Conservation (phyloP, 225 moss, liverwort and hornwort genomes). For the Ulota crispa region DNA sequence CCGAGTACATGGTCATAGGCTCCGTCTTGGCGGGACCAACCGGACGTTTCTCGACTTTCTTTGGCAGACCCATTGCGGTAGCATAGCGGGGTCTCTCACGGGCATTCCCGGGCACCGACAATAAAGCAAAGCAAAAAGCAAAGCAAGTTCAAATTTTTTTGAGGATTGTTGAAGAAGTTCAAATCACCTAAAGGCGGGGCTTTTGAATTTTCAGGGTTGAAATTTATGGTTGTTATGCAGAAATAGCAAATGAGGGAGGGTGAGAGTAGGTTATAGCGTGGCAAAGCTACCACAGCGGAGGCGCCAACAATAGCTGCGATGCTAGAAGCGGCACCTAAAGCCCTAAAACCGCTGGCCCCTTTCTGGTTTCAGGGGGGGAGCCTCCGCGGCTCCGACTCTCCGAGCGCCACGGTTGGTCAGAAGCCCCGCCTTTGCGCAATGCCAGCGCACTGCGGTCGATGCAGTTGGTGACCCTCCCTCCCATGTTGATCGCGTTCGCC, state of each 20-base stretch:
- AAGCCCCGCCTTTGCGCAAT: slow-evolving; percentile 12
- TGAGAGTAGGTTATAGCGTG: background rate
- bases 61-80: no score
- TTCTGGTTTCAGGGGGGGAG: background rate
- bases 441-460: slow-evolving; percentile 34
- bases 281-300: slow-evolving; percentile 2
- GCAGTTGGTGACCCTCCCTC: slow-evolving; percentile 19
- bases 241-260: background rate
- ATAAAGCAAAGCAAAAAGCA: no score
- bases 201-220: background rate
- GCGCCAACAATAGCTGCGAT: slow-evolving; percentile 5
- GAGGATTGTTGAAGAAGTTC: no score
- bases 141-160: no score
- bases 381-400: background rate
- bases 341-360: background rate
- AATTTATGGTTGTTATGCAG: background rate
- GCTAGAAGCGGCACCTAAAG: background rate
- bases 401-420: slow-evolving; percentile 8
- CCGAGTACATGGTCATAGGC: no score
- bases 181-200: background rate
- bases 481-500: slow-evolving; percentile 3
- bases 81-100: no score
- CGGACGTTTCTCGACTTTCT: no score
- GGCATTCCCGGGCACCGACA: no score
- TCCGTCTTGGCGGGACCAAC: no score